These are phyloP conservation scores for Aspergillus affinis DNA, from an alignment of 495 filamentous ascomycete genomes.

Conservation along the genomic window DNA sequence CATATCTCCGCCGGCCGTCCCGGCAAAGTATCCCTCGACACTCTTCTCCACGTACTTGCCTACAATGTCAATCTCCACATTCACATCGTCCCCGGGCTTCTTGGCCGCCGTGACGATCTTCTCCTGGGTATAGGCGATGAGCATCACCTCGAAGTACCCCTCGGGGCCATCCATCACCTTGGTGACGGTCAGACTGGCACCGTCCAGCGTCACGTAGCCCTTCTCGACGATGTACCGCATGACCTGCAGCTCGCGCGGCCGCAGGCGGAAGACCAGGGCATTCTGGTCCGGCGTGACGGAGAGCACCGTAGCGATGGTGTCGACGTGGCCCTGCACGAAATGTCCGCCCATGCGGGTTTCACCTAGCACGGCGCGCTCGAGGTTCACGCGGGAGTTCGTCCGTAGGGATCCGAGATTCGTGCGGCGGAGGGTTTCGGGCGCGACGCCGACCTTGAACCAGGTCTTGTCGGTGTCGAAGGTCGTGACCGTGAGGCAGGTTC, in stretches of 20 bases:
- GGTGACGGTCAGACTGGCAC: constrained; percentile 93
- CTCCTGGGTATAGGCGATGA: constrained; percentile 98
- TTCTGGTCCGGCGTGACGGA: constrained; percentile 76
- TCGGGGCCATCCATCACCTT: constrained; percentile 67
- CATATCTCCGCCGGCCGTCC: constrained; percentile 50
- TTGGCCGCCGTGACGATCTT: constrained; percentile 82
- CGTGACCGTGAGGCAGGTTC: constrained; percentile 89
- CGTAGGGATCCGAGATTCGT: constrained; percentile 82
- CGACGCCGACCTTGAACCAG: constrained; percentile 89
- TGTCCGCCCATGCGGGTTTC: constrained; percentile 79
- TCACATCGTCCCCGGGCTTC: constrained; percentile 80
- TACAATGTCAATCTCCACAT: constrained; percentile 97
- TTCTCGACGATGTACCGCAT: constrained; percentile 91
- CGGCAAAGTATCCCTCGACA: constrained; percentile 58
- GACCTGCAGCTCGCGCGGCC: constrained; percentile 63
- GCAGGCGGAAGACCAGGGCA: constrained; percentile 79
- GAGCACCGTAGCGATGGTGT: constrained; percentile 75
- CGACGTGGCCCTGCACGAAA: constrained; percentile 89
- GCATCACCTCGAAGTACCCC: constrained; percentile 96
- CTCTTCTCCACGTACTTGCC: constrained; percentile 99
- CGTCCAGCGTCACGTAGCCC: constrained; percentile 93
- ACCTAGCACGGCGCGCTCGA: constrained; percentile 87
- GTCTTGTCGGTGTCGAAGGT: constrained; percentile 63
- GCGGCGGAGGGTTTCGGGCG: constrained; percentile 92
- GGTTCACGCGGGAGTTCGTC: constrained; percentile 67